Base-by-base conservation (phyloP, 2,329 filamentous ascomycete species). In the Scortechinia acanthostroma region DNA sequence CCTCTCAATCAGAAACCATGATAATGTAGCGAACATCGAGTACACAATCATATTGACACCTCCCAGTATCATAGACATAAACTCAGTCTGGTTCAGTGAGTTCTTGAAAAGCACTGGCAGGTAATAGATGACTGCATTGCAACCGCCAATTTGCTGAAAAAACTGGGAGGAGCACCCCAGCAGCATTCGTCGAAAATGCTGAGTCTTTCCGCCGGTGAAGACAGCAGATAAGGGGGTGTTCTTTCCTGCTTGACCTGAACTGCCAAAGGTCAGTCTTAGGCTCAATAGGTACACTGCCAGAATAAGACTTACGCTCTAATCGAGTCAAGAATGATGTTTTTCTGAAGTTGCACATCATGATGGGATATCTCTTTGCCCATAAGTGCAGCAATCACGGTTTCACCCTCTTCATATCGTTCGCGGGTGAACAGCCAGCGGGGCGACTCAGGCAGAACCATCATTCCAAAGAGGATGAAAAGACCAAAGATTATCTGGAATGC, bases 91-190 rank as follows among this genome's bases (percentile, higher is more conserved):
- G 35, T 40, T 10, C 10, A 40, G 6, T 13, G 35, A 40, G 6
- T 10, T 10, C 6, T 10, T 10, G 17, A 40, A 19, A 6, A 40
- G 35, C 13, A 40, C 17, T 13, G 35, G 35, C 14, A 10, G 17
- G 35, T 40, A 40, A 19, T 40, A 40, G 20, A 40, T 40, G 10
- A 40, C 35, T 15, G 35, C 35, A 19, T 40, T 40, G 17, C 35
- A 40, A 19, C 35, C 35, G n/a, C 35, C 35, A 19, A 40, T 40
- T 40, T 40, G 35, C 17, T 40, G 35, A 19, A 40, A 40, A 17
- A 40, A 40, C 35, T 40, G 35, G 6, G 35, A 40, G 13, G 35
- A 40, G 17, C 10, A 10, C 14, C 35, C 35, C 10, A 40, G 10
- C 6, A 40, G 35, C 10, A 40, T 19, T 40, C 35, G 6, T 6